Base-by-base conservation (phyloP, 1,284 basidiomycete genomes). In the Hymenochaete sp. region DNA sequence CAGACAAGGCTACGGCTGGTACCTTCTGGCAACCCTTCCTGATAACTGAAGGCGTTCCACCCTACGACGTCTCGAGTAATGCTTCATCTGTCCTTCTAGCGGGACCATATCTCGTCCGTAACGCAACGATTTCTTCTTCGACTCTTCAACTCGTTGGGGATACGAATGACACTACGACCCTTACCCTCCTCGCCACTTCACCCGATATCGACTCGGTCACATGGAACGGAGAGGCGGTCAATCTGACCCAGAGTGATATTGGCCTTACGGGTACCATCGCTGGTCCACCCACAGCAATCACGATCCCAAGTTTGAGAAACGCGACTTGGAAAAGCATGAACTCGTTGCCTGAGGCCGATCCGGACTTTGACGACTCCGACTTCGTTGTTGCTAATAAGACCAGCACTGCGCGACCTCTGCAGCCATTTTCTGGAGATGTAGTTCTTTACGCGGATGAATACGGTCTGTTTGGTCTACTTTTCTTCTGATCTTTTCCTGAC, bases 361-460 rank as follows among this genome's bases (percentile, higher is more conserved):
- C 52, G 0, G 60, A 53, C 14, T 89, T 78, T 54, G 70, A 74
- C 47, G 85, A 89, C 59, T 60, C 62, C 2, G 55, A 55, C 4
- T 89, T 86, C 86, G 63, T 66, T 1, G 54, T 70, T 26, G 86
- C 84, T 24, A 69, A 86, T 53, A 75, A 77, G 50, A 84, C 72
- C 13, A 68, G 65, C 16, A 89, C 86, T 16, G 84, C 81, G 53
- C 78, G 80, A 50, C 82, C 81, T 0, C 67, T 67, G 44, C 75
- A 77, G 51, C 75, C 77, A 9, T 63, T 73, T 44, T 86, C 82
- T 55, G 86, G 86, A 2, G 82, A 85, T 53, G 80, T 79, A 33
- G 66, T 86, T 13, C 59, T 88, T 14, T 87, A 86, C 61, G 84
- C 82, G 1, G 88, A 84, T 56, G 85, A 88, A 58, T 89, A 88